A percentile compares a stretch with the other conserved stretches of the same genome.
These are phyloP conservation scores for Fusarium udum DNA, from an alignment of 2,329 filamentous ascomycete genomes.

Conservation along the genomic window DNA sequence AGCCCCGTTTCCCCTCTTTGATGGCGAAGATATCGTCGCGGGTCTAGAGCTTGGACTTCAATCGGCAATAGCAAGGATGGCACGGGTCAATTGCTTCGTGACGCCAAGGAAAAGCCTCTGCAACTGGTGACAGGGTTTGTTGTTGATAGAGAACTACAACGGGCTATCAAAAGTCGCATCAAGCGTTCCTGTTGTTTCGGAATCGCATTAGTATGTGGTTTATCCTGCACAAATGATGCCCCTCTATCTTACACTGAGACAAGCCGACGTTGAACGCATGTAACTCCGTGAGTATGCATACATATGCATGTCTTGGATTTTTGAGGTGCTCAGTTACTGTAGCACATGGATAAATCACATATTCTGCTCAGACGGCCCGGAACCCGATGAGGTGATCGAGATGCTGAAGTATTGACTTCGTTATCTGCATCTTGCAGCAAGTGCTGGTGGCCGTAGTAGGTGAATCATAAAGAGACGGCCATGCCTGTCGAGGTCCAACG, in stretches of 20 bases:
- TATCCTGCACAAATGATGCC: neutral
- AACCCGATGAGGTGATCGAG: neutral
- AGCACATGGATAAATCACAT: neutral
- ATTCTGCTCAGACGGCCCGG: neutral
- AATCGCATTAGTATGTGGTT: neutral
- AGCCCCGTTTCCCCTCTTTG: constrained; percentile 19
- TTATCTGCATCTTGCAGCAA: neutral
- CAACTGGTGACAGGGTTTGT: constrained; percentile 1
- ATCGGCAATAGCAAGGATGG: constrained; percentile 33
- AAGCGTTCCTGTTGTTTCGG: constrained; percentile 11
- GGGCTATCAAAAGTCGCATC: constrained; percentile 13
- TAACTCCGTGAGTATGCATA: neutral
- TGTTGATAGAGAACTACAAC: constrained; percentile 10
- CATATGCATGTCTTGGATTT: neutral
- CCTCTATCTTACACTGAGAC: neutral
- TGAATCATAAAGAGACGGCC: neutral
- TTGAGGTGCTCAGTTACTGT: neutral
- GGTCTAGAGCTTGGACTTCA: constrained; percentile 31
- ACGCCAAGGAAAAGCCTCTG: constrained; percentile 15
- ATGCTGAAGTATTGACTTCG: neutral
- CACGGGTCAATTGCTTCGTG: constrained; percentile 13
- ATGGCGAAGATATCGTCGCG: constrained; percentile 27
- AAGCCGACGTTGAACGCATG: neutral
- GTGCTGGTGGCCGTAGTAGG: neutral
- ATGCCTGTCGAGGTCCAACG: neutral